phyloP scores from a whole-genome alignment of 2,329 filamentous ascomycete species.

The Colletotrichum sp. region DNA sequence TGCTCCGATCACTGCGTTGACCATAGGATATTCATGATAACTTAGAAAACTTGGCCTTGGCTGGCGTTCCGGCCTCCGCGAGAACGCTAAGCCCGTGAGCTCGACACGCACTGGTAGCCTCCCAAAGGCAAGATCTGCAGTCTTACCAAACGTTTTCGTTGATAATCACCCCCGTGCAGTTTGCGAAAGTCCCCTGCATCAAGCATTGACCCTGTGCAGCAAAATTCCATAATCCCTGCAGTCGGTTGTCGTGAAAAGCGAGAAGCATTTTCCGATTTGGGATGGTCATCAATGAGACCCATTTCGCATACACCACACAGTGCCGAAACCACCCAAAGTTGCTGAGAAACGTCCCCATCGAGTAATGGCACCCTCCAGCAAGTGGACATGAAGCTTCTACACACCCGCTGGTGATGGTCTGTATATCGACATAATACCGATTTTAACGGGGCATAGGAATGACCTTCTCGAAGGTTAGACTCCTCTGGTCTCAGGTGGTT shows the following conservation, averaged over 20 bases:
- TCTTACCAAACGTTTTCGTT: background rate
- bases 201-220: background rate
- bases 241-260: background rate
- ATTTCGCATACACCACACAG: accelerated
- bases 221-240: background rate
- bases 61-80: background rate
- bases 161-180: background rate
- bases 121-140: background rate
- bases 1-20: background rate
- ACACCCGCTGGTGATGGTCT: background rate
- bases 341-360: background rate
- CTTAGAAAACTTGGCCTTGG: background rate
- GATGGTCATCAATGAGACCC: background rate
- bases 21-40: background rate
- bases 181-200: background rate
- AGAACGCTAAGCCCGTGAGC: background rate
- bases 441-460: background rate
- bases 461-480: background rate
- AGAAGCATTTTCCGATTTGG: background rate
- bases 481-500: background rate
- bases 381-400: background rate
- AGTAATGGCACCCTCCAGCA: background rate
- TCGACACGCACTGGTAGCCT: background rate
- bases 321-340: background rate
- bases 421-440: background rate